These are phyloP conservation scores for Aspergillus alliaceus DNA, from an alignment of 2,329 filamentous ascomycete genomes.

Conservation along the genomic window DNA sequence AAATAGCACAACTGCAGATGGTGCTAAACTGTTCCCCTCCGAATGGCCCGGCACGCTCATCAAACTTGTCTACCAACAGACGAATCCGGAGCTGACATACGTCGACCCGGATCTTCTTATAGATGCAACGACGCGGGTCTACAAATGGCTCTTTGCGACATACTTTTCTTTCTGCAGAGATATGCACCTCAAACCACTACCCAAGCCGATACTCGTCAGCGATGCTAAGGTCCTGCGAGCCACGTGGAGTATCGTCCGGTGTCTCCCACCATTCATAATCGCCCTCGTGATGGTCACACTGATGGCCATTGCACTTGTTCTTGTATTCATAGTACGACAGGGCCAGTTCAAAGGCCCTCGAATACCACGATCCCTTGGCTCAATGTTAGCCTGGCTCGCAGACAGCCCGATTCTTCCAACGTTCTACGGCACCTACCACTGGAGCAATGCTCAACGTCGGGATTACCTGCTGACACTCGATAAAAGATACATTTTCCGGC, in stretches of 20 bases:
- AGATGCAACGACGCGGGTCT: not conserved
- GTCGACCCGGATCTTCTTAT: not conserved
- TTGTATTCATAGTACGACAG: not conserved
- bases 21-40: not conserved
- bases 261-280: not conserved
- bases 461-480: not conserved
- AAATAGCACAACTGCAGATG: not conserved
- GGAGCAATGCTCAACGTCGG: not conserved
- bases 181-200: not conserved
- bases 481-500: not conserved
- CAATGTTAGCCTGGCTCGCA: not conserved
- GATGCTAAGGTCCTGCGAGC: not conserved
- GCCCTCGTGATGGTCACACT: not conserved
- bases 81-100: not conserved
- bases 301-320: not conserved
- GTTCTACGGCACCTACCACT: not conserved
- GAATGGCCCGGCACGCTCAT: not conserved
- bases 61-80: not conserved
- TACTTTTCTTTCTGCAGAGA: not conserved
- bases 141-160: not conserved
- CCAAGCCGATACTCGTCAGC: not conserved
- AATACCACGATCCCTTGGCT: not conserved
- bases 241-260: not conserved
- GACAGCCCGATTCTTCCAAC: not conserved
- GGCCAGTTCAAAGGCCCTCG: not conserved